Evolutionary conservation across 116 monocot species (phyloP).

Genomic region (Cymodocea nodosa): DNA sequence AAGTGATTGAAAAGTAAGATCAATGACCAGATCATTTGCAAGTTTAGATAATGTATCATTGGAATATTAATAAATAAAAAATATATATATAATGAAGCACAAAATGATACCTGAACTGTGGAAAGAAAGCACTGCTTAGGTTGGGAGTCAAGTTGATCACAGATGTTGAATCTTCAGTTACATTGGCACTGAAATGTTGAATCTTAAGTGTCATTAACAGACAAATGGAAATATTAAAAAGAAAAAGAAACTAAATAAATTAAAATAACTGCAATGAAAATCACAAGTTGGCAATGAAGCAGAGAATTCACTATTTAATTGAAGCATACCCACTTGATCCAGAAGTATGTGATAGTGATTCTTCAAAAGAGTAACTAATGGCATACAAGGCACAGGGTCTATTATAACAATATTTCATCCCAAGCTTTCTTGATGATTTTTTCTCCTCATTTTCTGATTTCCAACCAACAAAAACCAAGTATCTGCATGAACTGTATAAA

Average conservation of each 20-base stretch:
- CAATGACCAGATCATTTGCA: too few relatives aligned
- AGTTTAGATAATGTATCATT: too few relatives aligned
- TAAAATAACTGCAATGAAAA: not conserved
- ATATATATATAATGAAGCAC: too few relatives aligned
- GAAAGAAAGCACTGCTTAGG: constrained; percentile 84
- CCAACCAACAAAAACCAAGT: constrained; percentile 96
- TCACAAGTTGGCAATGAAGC: not conserved
- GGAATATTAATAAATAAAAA: too few relatives aligned
- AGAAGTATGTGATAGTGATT: constrained; percentile 8
- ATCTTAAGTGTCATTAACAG: not conserved
- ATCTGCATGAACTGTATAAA: constrained; percentile 16
- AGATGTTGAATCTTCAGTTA: constrained; percentile 12
- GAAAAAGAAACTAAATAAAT: not conserved
- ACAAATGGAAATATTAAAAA: constrained; percentile 1
- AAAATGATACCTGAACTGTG: constrained; percentile 51
- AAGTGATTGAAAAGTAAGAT: too few relatives aligned
- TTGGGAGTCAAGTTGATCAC: constrained; percentile 41
- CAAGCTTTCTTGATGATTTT: constrained; percentile 61
- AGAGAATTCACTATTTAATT: not conserved
- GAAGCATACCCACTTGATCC: constrained; percentile 27
- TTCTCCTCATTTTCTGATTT: constrained; percentile 46
- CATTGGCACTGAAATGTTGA: constrained; percentile 18
- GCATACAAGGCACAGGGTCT: constrained; percentile 81
- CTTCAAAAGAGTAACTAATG: constrained; percentile 33
- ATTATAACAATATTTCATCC: constrained; percentile 94